phyloP scores from a whole-genome alignment of 768 basidiomycete species.

The Phallus indusiatus region DNA sequence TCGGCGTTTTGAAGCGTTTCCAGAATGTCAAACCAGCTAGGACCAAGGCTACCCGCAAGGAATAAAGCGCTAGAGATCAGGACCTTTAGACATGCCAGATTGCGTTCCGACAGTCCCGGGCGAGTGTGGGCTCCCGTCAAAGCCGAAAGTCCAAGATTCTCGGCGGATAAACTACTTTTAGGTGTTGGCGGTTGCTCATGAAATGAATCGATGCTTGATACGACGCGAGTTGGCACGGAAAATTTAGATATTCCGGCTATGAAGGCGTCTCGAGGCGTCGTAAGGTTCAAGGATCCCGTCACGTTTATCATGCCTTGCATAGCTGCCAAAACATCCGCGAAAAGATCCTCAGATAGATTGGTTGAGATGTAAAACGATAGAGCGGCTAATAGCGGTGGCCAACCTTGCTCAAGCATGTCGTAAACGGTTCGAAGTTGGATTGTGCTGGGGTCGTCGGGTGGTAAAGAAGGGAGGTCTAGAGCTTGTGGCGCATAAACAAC shows the following conservation, averaged over 20 bases:
- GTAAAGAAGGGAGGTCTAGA: slow-evolving; percentile 49
- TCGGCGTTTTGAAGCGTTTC: slow-evolving; percentile 93
- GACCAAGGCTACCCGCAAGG: slow-evolving; percentile 77
- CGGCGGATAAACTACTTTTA: slow-evolving; percentile 44
- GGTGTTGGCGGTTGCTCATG: slow-evolving; percentile 50
- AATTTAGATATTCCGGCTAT: slow-evolving; percentile 84
- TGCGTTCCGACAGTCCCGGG: slow-evolving; percentile 79
- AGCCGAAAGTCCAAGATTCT: slow-evolving; percentile 53
- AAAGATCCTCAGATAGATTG: slow-evolving; percentile 86
- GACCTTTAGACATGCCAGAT: slow-evolving; percentile 83
- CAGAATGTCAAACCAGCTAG: slow-evolving; percentile 86
- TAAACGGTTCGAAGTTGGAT: slow-evolving; percentile 54
- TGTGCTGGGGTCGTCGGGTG: slow-evolving; percentile 42
- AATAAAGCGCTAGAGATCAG: slow-evolving; percentile 69
- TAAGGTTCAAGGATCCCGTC: slow-evolving; percentile 78
- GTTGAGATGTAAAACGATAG: slow-evolving; percentile 85
- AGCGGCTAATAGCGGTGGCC: slow-evolving; percentile 89
- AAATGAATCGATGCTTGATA: slow-evolving; percentile 68
- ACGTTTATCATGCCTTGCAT: slow-evolving; percentile 82
- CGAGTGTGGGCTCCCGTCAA: slow-evolving; percentile 29
- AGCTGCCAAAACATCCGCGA: slow-evolving; percentile 75
- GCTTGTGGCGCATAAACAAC: slow-evolving; percentile 64
- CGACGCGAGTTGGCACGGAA: slow-evolving; percentile 83
- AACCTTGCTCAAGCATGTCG: slow-evolving; percentile 77
- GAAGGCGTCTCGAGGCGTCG: slow-evolving; percentile 89